Evolutionary conservation across 1,139 yeast species (phyloP).

Genomic region (Zygosaccharomyces sapae): DNA sequence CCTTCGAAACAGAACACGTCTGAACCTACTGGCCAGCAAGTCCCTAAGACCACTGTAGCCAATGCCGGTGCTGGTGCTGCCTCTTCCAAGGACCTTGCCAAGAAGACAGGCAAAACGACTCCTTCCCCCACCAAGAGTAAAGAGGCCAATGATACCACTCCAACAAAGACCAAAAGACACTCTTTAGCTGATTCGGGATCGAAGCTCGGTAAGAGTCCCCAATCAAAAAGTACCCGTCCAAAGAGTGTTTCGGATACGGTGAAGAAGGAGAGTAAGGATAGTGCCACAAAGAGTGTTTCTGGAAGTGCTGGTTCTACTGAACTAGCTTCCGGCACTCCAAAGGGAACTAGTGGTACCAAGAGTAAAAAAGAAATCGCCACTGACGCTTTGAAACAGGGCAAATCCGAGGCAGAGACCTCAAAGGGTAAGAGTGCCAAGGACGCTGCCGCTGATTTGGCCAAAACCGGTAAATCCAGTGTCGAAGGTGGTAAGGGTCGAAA

Average conservation of each 20-base stretch:
- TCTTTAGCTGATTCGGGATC: too few species aligned
- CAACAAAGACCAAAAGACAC: neutral
- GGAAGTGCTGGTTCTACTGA: neutral
- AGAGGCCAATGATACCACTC: neutral
- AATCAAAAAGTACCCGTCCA: neutral
- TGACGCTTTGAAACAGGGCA: neutral
- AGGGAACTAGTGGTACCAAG: neutral
- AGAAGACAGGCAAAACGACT: neutral
- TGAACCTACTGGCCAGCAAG: neutral
- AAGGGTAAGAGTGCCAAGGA: neutral
- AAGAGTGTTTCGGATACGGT: neutral
- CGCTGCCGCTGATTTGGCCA: neutral
- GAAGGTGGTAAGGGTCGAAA: constrained; percentile 17
- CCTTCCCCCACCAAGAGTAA: neutral
- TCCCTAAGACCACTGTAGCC: neutral
- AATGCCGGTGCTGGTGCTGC: neutral
- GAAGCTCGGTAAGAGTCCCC: neutral
- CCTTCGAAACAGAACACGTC: neutral
- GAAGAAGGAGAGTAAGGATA: neutral
- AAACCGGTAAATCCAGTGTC: constrained; percentile 18
- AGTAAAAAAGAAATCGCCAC: neutral
- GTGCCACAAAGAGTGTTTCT: neutral
- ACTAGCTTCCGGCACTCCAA: neutral
- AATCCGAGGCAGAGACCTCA: neutral
- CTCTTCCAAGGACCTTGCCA: neutral